These are phyloP conservation scores for Gnetum montanum DNA, from an alignment of 75 land plant species.

Conservation along the genomic window DNA sequence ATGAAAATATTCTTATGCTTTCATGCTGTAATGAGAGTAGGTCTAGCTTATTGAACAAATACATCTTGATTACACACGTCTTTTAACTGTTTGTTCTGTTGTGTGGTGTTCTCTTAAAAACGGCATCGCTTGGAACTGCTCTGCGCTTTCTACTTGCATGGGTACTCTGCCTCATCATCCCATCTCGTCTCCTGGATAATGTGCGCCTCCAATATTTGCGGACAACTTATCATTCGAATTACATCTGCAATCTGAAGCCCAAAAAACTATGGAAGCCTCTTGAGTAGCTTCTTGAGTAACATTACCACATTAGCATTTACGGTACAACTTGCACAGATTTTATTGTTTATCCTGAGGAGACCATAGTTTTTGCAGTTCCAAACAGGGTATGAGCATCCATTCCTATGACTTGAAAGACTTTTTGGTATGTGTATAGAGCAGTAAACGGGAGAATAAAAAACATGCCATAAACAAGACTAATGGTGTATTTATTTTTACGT, in stretches of 20 bases:
- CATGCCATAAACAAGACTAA: no score
- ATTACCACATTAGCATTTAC: no score
- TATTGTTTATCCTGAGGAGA: no score
- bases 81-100: conserved; percentile 7
- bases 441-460: no score
- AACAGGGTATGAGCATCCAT: no score
- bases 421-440: no score
- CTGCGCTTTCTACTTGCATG: conserved; percentile 6
- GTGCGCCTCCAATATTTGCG: conserved; percentile 4
- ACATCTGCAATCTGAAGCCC: conserved; percentile 5
- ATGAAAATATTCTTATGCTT: not conserved
- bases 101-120: conserved; percentile 5
- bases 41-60: no score
- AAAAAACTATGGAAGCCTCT: conserved; percentile 7
- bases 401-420: no score
- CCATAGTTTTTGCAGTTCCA: no score
- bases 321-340: no score
- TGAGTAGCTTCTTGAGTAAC: conserved; percentile 8
- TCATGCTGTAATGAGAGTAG: conserved; percentile 3
- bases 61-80: conserved; percentile 5
- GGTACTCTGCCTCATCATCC: conserved; percentile 8
- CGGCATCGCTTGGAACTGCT: conserved; percentile 10
- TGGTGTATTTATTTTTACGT: no score
- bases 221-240: conserved; percentile 5
- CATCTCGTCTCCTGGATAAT: conserved; percentile 7